Evolutionary conservation across 331 rosid genomes (phyloP).

Genomic region (Spiraea crenata): DNA sequence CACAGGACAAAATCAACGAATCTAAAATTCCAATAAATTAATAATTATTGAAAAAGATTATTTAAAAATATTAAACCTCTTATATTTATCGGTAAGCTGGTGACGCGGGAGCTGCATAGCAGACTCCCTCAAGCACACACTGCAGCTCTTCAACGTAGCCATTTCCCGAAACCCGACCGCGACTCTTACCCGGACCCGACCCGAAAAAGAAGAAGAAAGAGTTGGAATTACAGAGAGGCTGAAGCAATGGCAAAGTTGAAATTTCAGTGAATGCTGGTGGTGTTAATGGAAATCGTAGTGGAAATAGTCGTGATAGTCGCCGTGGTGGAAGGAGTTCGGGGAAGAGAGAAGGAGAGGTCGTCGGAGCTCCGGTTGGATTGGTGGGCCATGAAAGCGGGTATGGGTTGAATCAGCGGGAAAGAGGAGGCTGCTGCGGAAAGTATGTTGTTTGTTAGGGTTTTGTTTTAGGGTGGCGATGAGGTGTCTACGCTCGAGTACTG

Average conservation of each 20-base stretch:
- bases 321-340: background rate
- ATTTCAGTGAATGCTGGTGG: slow-evolving; percentile 15
- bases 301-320: slow-evolving; percentile 10
- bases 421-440: background rate
- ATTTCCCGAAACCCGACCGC: slow-evolving; percentile 14
- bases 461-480: background rate
- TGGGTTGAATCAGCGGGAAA: background rate
- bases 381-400: slow-evolving; percentile 26
- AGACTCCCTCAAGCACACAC: slow-evolving; percentile 35
- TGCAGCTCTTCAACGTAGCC: slow-evolving; percentile 45
- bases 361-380: background rate
- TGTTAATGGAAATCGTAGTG: slow-evolving; percentile 9
- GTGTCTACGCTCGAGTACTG: background rate
- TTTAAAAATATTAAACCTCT: slow-evolving; percentile 26
- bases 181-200: slow-evolving; percentile 1
- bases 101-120: slow-evolving; percentile 42
- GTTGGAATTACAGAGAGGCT: background rate
- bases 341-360: background rate
- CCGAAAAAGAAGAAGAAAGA: slow-evolving; percentile 1
- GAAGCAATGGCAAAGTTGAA: background rate
- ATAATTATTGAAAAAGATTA: background rate
- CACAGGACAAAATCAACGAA: background rate
- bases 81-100: slow-evolving; percentile 24
- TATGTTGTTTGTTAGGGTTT: slow-evolving; percentile 14
- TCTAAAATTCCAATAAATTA: background rate